Evolutionary conservation across 129 eudicot species (phyloP), one percentile per base, ranked within the genome.

Genomic region (Sambucus nigra): DNA sequence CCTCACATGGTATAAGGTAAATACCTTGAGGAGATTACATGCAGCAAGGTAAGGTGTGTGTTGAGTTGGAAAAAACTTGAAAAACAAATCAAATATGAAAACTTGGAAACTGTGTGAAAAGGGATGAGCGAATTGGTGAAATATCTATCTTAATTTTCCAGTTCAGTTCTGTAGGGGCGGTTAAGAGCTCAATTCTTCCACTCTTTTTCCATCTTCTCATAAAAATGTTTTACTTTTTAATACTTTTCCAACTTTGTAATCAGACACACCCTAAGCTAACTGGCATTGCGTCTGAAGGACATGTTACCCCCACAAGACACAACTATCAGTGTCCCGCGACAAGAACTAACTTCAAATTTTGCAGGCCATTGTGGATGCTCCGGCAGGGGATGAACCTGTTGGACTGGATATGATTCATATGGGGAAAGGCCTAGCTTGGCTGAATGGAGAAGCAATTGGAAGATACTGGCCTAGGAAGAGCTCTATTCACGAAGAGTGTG

Each of bases 391-490:
- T 57, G 99, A 92, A 23, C 96, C 99, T 25, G 63, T 92, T 67
- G 99, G 81, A 56, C 87, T 92, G 39, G 99, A 92, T 51, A 92
- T 92, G 99, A 48, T 86, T 72, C 85, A 82, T 62, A 92, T 92
- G 99, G 99, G 99, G 28, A 92, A 92, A 60, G 99, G 99, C 26
- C 50, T 86, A 45, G 99, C 96, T 18, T 92, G 99, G 99, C 68
- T 92, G 59, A 92, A 92, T 39, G 99, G 96, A 38, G 80, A 92
- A 59, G 92, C 86, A 66, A 80, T 92, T 19, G 99, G 99, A 56
- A 75, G 99, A 71, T 92, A 86, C 60, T 92, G 96, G 99, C 87
- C 99, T 13, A 65, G 94, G 49, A 82, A 75, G 52, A 76, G 84
- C 63, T 78, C 96, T 54, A 47, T 20, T 33, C 52, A 24, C n/a